phyloP scores from a whole-genome alignment of 192 early-diverging fungal genomes.

The Mortierella alpina region DNA sequence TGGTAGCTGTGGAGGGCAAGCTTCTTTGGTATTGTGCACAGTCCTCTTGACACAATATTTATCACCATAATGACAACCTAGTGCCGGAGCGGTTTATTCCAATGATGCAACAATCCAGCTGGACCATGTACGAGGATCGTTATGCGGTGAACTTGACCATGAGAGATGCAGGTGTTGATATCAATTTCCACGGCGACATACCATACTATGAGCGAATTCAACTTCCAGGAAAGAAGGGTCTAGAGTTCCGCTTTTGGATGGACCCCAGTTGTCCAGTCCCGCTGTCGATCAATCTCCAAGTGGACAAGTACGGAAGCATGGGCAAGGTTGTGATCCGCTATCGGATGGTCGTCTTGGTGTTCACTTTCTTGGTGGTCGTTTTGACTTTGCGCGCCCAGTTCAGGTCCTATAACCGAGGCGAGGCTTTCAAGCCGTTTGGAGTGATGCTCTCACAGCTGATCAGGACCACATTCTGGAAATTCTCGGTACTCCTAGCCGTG shows the following conservation, averaged over 20 bases:
- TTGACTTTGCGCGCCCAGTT: slow-evolving; percentile 67
- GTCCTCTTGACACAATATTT: neutral
- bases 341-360: slow-evolving; percentile 74
- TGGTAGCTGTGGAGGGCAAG: too few species aligned
- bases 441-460: slow-evolving; percentile 39
- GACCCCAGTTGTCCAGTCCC: slow-evolving; percentile 64
- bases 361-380: slow-evolving; percentile 74
- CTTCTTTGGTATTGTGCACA: too few species aligned
- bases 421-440: slow-evolving; percentile 41
- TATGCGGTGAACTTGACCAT: slow-evolving; percentile 59
- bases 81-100: slow-evolving; percentile 56
- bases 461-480: slow-evolving; percentile 33
- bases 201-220: slow-evolving; percentile 55
- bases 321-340: slow-evolving; percentile 78
- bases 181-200: slow-evolving; percentile 65
- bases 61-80: neutral
- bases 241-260: slow-evolving; percentile 66
- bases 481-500: slow-evolving; percentile 30
- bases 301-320: slow-evolving; percentile 80
- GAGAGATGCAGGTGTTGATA: slow-evolving; percentile 30
- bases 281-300: slow-evolving; percentile 60
- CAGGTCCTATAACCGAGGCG: slow-evolving; percentile 51
- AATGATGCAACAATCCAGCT: slow-evolving; percentile 65
- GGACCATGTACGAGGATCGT: slow-evolving; percentile 68
- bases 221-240: slow-evolving; percentile 50